Conservation (phyloP, 768 basidiomycete genomes). For the Suillus plorans region DNA sequence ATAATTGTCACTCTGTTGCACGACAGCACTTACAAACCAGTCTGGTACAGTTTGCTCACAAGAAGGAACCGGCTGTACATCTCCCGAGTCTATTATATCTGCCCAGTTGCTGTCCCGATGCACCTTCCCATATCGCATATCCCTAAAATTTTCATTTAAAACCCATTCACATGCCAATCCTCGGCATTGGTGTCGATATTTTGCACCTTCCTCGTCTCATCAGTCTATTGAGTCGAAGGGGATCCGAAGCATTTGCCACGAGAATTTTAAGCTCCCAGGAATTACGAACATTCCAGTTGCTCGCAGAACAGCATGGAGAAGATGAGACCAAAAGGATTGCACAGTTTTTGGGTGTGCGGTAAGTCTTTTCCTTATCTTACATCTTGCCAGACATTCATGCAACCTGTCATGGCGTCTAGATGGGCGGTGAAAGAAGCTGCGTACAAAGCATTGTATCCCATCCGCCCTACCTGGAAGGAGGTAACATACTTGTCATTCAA, state of each 20-base stretch:
- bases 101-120: neutral
- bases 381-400: neutral
- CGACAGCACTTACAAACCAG: neutral
- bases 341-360: conserved; percentile 76
- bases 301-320: conserved; percentile 8
- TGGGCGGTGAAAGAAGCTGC: conserved; percentile 86
- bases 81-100: neutral
- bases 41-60: neutral
- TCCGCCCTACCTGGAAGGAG: conserved; percentile 73
- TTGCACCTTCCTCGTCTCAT: conserved; percentile 67
- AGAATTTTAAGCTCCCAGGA: conserved; percentile 60
- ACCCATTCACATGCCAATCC: conserved; percentile 47
- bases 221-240: conserved; percentile 50
- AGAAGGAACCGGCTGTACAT: no score
- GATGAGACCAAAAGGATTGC: conserved; percentile 19
- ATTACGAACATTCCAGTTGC: conserved; percentile 34
- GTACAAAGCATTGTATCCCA: conserved; percentile 81
- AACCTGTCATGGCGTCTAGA: conserved; percentile 34
- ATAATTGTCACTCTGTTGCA: neutral
- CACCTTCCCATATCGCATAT: neutral
- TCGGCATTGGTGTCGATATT: conserved; percentile 78
- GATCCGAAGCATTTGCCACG: conserved; percentile 45
- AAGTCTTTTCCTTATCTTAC: conserved; percentile 17
- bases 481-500: conserved; percentile 47
- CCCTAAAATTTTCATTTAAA: neutral